Base-by-base conservation (phyloP, 345 rosid genomes). In the Raphanus raphanistrum region DNA sequence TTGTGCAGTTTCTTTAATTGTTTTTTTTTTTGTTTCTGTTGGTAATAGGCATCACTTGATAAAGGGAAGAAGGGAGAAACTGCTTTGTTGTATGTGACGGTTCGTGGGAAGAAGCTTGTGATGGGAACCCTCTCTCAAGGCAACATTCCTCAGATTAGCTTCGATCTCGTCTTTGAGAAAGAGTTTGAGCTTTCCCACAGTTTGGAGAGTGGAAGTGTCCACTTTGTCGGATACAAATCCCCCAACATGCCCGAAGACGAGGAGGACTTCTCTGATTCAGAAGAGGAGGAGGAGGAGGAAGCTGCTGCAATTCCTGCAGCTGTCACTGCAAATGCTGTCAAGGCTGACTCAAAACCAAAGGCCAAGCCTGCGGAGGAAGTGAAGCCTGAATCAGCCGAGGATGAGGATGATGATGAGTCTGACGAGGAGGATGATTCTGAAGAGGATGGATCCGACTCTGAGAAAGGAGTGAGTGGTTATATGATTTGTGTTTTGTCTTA, bases 111-210 rank as follows among this genome's bases (percentile, higher is more conserved):
- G 81, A 92, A 87, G 72, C 71, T 89, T 76, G 85, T 88, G 3
- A 29, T 89, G 45, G 98, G 90, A 62, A 86, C 88, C 0, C 91
- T 92, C 33, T 79, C 86, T 2, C 13, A 81, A 0, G 90, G 82
- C 0, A 84, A 64, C 2, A 78, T 81, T 33, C 94, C 96, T 60
- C 96, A 92, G 65, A 15, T 85, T 11, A 66, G 84, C 52, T 87
- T 90, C 35, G 98, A 92, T 80, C 77, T 92, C 26, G 90, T 92
- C 10, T 90, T 92, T 54, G 92, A 90, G 74, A 86, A 81, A 58
- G 90, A 86, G 77, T 91, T 90, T 78, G 91, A 87, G 78, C 88
- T 92, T 8, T 92, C 92, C 12, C 96, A 90, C 87, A 87, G 78
- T 73, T 26, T 84, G 85, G 86, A 84, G 41, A 77, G 50, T 48